phyloP scores from a whole-genome alignment of 2,329 filamentous ascomycete species.

The Metarhizium sp. region DNA sequence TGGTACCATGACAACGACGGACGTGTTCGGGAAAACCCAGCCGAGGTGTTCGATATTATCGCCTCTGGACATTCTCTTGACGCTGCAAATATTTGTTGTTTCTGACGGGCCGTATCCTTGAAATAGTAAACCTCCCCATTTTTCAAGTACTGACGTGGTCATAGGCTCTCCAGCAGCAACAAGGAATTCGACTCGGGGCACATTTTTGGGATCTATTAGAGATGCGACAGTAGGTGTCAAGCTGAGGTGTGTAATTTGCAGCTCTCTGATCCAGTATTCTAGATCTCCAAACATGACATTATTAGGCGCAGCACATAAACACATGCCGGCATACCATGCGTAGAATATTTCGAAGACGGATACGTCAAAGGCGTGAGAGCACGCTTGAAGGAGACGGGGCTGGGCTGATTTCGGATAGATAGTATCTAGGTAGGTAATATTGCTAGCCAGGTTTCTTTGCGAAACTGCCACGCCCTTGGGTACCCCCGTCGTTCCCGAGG shows the following conservation, averaged over 20 bases:
- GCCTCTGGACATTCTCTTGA: conserved; percentile 48
- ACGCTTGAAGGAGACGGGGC: conserved; percentile 68
- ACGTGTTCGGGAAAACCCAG: conserved; percentile 64
- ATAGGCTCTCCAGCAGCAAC: conserved; percentile 77
- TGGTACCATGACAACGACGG: conserved; percentile 51
- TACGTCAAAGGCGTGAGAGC: conserved; percentile 77
- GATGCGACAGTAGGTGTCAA: conserved; percentile 79
- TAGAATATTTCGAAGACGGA: conserved; percentile 91
- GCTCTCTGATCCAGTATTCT: conserved; percentile 51
- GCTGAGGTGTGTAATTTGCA: conserved; percentile 70
- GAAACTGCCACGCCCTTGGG: conserved; percentile 77
- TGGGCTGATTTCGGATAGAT: conserved; percentile 50
- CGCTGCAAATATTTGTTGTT: conserved; percentile 79
- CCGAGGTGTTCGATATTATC: conserved; percentile 72
- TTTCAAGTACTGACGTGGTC: conserved; percentile 58
- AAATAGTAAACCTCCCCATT: conserved; percentile 63
- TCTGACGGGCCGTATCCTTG: conserved; percentile 82
- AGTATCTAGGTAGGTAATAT: conserved; percentile 55
- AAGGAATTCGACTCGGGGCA: conserved; percentile 64
- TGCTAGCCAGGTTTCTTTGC: conserved; percentile 65
- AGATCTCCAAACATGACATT: conserved; percentile 67
- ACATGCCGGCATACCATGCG: conserved; percentile 69
- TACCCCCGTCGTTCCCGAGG: conserved; percentile 70
- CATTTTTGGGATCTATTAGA: conserved; percentile 57
- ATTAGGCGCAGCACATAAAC: conserved; percentile 65